Evolutionary conservation across 176 grass and related monocot species (phyloP).

Genomic region (Panicum miliaceum): DNA sequence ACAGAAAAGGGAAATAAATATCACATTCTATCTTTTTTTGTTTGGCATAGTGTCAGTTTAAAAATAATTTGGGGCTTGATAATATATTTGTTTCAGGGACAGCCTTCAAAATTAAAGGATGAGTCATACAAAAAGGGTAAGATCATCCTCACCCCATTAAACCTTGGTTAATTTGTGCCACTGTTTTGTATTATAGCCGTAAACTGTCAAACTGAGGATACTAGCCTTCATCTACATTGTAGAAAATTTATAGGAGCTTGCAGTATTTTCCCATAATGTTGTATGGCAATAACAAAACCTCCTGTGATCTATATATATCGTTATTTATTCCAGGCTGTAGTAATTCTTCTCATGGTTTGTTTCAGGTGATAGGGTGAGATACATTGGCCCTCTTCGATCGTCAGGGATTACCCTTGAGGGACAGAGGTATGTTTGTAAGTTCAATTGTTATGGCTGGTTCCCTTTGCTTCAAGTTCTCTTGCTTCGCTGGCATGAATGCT

Average conservation of each 20-base stretch:
- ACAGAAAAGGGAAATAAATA: background rate
- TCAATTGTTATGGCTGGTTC: background rate
- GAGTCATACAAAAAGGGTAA: conserved; percentile 76
- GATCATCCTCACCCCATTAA: background rate
- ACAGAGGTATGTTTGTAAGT: conserved; percentile 54
- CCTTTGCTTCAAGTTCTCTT: background rate
- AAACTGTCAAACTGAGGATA: conserved; percentile 7
- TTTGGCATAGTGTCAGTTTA: conserved; percentile 4
- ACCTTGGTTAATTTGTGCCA: background rate
- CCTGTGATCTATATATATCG: conserved; percentile 26
- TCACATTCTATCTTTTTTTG: background rate
- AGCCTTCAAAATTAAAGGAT: conserved; percentile 76
- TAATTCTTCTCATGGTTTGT: conserved; percentile 48
- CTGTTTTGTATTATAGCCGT: background rate
- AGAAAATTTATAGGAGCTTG: background rate
- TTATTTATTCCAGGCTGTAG: conserved; percentile 24
- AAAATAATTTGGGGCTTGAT: conserved; percentile 15
- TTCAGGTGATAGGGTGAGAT: conserved; percentile 96
- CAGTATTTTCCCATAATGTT: conserved; percentile 22
- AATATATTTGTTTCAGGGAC: conserved; percentile 65
- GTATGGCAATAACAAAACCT: conserved; percentile 26
- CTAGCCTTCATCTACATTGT: conserved; percentile 9
- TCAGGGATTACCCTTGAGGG: conserved; percentile 46
- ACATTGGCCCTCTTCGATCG: conserved; percentile 51
- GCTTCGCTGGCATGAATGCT: background rate